Evolutionary conservation across 1,284 basidiomycete species (phyloP).

Genomic region (Microbotryomycetes sp.): DNA sequence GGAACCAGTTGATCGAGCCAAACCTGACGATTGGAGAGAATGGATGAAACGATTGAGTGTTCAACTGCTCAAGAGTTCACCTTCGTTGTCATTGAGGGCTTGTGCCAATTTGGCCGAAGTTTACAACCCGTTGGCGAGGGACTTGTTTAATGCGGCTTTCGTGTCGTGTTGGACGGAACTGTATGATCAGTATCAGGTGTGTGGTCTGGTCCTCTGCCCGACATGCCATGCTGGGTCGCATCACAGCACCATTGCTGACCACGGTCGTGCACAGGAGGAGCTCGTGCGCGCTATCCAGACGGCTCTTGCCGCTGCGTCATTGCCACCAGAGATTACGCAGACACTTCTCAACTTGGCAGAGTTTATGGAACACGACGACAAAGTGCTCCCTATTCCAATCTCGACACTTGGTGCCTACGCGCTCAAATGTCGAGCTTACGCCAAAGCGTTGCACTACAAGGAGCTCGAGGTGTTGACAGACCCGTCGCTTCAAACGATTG

Average conservation of each 20-base stretch:
- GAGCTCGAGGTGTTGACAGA: conserved; percentile 95
- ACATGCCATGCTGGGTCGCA: too few species aligned
- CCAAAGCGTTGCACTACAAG: conserved; percentile 98
- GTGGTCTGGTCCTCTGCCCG: conserved; percentile 28
- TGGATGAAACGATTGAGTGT: conserved; percentile 93
- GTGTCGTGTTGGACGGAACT: conserved; percentile 96
- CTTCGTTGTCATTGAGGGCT: conserved; percentile 91
- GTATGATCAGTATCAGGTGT: conserved; percentile 89
- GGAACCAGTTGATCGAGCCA: conserved; percentile 63
- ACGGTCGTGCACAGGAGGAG: conserved; percentile 60
- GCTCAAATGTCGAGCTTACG: conserved; percentile 88
- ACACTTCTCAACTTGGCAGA: conserved; percentile 92
- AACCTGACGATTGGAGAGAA: conserved; percentile 80
- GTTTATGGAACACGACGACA: conserved; percentile 99
- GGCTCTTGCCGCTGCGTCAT: conserved; percentile 72
- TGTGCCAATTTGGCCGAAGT: conserved; percentile 91
- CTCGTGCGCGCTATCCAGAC: conserved; percentile 83
- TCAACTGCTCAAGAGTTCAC: conserved; percentile 97
- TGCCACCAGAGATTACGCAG: conserved; percentile 89
- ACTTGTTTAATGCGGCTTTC: conserved; percentile 97
- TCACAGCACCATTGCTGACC: neutral
- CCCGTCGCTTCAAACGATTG: conserved; percentile 70
- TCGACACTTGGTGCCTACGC: conserved; percentile 90
- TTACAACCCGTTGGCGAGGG: conserved; percentile 83
- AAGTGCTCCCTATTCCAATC: conserved; percentile 88